A percentile compares a stretch with the other conserved stretches of the same genome.
Evolutionary conservation across 2,329 filamentous ascomycete genomes (phyloP).

Genomic region (Colletotrichum graminicola): DNA sequence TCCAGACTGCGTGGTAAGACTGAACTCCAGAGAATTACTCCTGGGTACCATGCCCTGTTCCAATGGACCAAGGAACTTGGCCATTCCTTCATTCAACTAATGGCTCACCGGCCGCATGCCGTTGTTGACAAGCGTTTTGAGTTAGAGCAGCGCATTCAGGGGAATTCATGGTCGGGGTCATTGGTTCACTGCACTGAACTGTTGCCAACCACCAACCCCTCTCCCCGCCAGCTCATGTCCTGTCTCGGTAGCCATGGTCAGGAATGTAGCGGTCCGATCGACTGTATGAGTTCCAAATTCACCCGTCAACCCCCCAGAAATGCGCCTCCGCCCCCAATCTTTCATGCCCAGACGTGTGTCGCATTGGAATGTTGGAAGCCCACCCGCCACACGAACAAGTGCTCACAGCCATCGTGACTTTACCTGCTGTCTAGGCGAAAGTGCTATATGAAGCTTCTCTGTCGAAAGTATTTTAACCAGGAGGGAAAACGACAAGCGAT

Average conservation of each 20-base stretch:
- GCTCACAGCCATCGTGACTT: conserved; percentile 14
- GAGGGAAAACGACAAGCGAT: neutral
- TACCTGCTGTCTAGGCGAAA: conserved; percentile 21
- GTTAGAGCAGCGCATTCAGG: neutral
- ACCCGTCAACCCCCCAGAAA: neutral
- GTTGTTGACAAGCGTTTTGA: neutral
- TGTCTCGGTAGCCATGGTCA: conserved; percentile 3
- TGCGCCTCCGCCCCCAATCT: neutral
- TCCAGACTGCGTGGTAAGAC: neutral
- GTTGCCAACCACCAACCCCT: conserved; percentile 24
- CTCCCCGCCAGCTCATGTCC: neutral
- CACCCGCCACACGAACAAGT: conserved; percentile 35
- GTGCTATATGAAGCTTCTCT: conserved; percentile 26
- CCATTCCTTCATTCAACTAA: neutral
- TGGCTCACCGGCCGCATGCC: neutral
- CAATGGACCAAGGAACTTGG: too few relatives aligned
- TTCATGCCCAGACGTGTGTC: neutral
- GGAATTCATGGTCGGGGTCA: neutral
- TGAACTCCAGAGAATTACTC: too few relatives aligned
- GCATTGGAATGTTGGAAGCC: conserved; percentile 27
- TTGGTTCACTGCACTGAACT: neutral
- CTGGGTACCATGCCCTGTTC: too few relatives aligned
- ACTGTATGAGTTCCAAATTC: conserved; percentile 3
- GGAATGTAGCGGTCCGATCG: conserved; percentile 24
- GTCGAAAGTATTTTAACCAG: neutral